phyloP scores from a whole-genome alignment of 441 rosid species.

The Geranium incanum region DNA sequence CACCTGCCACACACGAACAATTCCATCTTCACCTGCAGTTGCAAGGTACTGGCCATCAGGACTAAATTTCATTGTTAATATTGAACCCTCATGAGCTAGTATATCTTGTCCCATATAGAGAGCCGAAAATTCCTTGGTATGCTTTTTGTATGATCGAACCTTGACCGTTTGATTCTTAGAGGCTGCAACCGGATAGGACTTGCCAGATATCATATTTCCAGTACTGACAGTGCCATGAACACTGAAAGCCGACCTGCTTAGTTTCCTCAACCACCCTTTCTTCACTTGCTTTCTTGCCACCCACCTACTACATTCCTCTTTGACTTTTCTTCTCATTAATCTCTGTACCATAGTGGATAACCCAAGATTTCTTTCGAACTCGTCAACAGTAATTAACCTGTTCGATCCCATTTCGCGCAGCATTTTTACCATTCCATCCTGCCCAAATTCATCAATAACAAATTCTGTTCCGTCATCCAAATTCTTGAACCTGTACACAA shows the following conservation, averaged over 20 bases:
- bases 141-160: slow-evolving; percentile 49
- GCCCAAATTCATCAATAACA: slow-evolving; percentile 23
- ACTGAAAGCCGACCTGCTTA: slow-evolving; percentile 44
- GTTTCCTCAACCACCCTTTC: slow-evolving; percentile 53
- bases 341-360: slow-evolving; percentile 37
- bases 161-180: slow-evolving; percentile 44
- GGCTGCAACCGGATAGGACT: slow-evolving; percentile 20
- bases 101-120: slow-evolving; percentile 65
- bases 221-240: slow-evolving; percentile 36
- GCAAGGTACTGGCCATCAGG: slow-evolving; percentile 72
- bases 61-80: slow-evolving; percentile 81
- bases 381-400: slow-evolving; percentile 22
- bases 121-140: slow-evolving; percentile 66
- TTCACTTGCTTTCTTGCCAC: slow-evolving; percentile 36
- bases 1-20: slow-evolving; percentile 73
- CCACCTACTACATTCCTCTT: slow-evolving; percentile 21
- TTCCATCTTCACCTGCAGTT: slow-evolving; percentile 71
- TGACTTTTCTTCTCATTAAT: slow-evolving; percentile 25
- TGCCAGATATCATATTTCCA: slow-evolving; percentile 23
- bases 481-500: slow-evolving; percentile 31
- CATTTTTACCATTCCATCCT: slow-evolving; percentile 25
- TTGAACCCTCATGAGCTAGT: slow-evolving; percentile 68
- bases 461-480: slow-evolving; percentile 24
- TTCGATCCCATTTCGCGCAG: slow-evolving; percentile 25
- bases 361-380: slow-evolving; percentile 26